Base-by-base conservation (phyloP, 371 early-diverging fungal genomes). In the Mortierella sp. region DNA sequence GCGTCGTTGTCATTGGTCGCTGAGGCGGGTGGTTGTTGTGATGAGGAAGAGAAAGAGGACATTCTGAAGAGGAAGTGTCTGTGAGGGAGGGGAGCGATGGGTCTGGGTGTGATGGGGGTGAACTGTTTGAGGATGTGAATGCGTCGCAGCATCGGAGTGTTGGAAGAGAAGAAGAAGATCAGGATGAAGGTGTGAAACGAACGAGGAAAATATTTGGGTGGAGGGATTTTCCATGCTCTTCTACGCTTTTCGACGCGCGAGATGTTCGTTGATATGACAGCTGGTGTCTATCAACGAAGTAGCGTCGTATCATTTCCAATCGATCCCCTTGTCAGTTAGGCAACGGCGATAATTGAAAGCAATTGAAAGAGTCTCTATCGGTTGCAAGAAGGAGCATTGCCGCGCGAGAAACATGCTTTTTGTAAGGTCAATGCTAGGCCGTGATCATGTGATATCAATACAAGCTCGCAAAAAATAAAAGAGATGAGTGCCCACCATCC, bases 81-180 rank as follows among this genome's bases (percentile, higher is more conserved):
- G 29, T 34, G 58, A 34, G 19, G 58, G 16, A 14, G 16, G 50
- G 50, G 9, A 9, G 50, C 24, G 50, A 6, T 50, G 50, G 7
- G 50, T n/a, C 50, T n/a, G 8, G 50, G n/a, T 50, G 50, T 5
- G n/a, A 50, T 19, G 8, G 58, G 1, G 31, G 6, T 34, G n/a
- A n/a, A n/a, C n/a, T n/a, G n/a, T n/a, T n/a, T n/a, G 58, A 58
- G 58, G 34, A 34, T 58, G 31, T 19, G 58, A 58, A 58, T 22
- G 58, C 22, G 34, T 31, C 16, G 37, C 2, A 58, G 37, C 58
- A 58, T 58, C n/a, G n/a, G n/a, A n/a, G n/a, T n/a, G n/a, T n/a
- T n/a, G n/a, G n/a, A n/a, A n/a, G n/a, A n/a, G n/a, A n/a, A n/a
- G n/a, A n/a, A n/a, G n/a, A n/a, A n/a, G n/a, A n/a, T n/a, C n/a